Conservation (phyloP, 805 yeast genomes). For the Lipomyces lipofer region DNA sequence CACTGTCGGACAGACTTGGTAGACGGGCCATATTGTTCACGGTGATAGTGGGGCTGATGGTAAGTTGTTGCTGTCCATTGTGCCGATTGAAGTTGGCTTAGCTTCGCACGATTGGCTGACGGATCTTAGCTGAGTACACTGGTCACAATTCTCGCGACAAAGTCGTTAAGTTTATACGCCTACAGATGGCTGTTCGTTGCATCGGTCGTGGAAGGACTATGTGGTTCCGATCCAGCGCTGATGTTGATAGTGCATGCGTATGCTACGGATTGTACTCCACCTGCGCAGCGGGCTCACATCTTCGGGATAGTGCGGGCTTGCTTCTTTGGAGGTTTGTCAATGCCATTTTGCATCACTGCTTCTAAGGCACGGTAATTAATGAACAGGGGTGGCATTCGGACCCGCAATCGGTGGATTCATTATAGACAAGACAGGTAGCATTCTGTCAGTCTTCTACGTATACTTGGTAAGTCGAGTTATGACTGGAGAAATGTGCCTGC, state of each 20-base stretch:
- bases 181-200: slow-evolving; percentile 45
- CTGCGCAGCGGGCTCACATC: slow-evolving; percentile 49
- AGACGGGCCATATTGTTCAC: slow-evolving; percentile 11
- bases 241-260: slow-evolving; percentile 66
- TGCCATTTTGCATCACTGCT: too few relatives aligned
- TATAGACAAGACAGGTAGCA: slow-evolving; percentile 11
- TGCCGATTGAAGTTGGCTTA: too few relatives aligned
- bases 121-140: too few relatives aligned
- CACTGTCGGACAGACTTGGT: slow-evolving; percentile 20
- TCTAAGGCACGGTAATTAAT: too few relatives aligned
- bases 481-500: too few relatives aligned
- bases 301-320: slow-evolving; percentile 36
- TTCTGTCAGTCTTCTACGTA: slow-evolving; percentile 14
- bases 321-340: slow-evolving; percentile 35
- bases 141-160: neutral
- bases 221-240: slow-evolving; percentile 63
- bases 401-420: slow-evolving; percentile 34
- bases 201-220: slow-evolving; percentile 49
- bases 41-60: slow-evolving; percentile 16
- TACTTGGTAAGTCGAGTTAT: neutral
- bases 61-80: too few relatives aligned
- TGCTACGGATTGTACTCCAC: slow-evolving; percentile 68
- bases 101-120: too few relatives aligned
- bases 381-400: slow-evolving; percentile 33
- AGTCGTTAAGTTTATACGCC: slow-evolving; percentile 9